A percentile compares a stretch with the other conserved stretches of the same genome.
Conservation (phyloP, 2,329 filamentous ascomycete species). For the Xylariaceae sp. region DNA sequence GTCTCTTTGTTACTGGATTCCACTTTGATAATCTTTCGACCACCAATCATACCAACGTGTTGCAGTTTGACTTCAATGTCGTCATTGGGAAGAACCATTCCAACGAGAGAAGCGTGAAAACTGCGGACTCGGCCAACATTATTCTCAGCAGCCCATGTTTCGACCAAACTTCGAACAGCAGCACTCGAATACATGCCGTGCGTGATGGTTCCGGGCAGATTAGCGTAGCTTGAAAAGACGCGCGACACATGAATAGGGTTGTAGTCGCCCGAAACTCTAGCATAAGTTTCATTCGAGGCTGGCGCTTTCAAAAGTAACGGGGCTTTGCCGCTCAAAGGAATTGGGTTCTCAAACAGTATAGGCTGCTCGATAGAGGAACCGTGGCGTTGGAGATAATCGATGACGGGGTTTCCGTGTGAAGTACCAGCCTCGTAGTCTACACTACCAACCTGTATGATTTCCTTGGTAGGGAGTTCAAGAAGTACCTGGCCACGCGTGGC, state of each 20-base stretch:
- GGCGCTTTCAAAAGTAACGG: constrained; percentile 86
- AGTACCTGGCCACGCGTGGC: constrained; percentile 91
- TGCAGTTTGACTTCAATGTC: constrained; percentile 92
- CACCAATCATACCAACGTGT: constrained; percentile 95
- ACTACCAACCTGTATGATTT: constrained; percentile 94
- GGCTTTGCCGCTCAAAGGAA: constrained; percentile 89
- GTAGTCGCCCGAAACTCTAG: constrained; percentile 95
- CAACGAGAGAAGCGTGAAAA: constrained; percentile 95
- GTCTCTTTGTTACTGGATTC: constrained; percentile 94
- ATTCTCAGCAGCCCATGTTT: constrained; percentile 99
- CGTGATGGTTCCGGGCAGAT: constrained; percentile 93
- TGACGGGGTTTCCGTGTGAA: constrained; percentile 93
- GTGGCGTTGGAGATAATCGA: constrained; percentile 91
- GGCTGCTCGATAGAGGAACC: constrained; percentile 93
- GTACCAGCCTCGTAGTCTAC: constrained; percentile 90
- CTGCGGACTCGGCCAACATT: constrained; percentile 95
- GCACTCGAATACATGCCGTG: constrained; percentile 99
- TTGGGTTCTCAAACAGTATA: constrained; percentile 94
- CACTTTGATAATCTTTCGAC: constrained; percentile 99
- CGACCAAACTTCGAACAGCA: constrained; percentile 89
- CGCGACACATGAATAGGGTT: constrained; percentile 98
- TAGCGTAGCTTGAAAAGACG: constrained; percentile 93
- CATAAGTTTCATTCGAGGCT: constrained; percentile 96
- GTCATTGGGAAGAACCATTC: constrained; percentile 97
- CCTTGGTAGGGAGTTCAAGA: constrained; percentile 92